Percentiles rank a stretch among this genome's conserved stretches.
phyloP scores from a whole-genome alignment of 164 flowering plant genomes.

The Kingdonia uniflora region DNA sequence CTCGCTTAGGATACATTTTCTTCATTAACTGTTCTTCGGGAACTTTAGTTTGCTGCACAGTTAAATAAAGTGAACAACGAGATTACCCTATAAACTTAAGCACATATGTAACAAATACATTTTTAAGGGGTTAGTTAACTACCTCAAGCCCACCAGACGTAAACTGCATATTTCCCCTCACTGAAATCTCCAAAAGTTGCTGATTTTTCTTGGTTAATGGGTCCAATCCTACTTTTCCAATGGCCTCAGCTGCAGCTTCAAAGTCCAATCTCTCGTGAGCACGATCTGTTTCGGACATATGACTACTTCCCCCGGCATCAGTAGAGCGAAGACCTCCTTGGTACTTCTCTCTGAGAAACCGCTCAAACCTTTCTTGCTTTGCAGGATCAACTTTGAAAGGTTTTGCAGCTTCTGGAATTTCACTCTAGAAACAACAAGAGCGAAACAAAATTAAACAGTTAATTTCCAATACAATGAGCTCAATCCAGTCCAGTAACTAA shows the following conservation, averaged over 20 bases:
- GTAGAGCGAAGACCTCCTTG: slow-evolving; percentile 82
- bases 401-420: slow-evolving; percentile 36
- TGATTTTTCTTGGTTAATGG: slow-evolving; percentile 20
- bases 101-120: background rate
- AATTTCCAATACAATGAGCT: too few relatives aligned
- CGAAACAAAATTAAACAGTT: too few relatives aligned
- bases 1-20: slow-evolving; percentile 55
- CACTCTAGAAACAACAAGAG: slow-evolving; percentile 23
- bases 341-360: slow-evolving; percentile 79
- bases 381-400: slow-evolving; percentile 80
- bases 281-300: slow-evolving; percentile 83
- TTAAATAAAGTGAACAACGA: too few relatives aligned
- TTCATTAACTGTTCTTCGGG: slow-evolving; percentile 27
- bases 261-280: slow-evolving; percentile 94
- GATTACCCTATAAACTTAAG: too few relatives aligned
- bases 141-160: slow-evolving; percentile 71
- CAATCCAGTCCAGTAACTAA: too few relatives aligned
- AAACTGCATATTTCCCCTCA: slow-evolving; percentile 46
- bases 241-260: slow-evolving; percentile 89
- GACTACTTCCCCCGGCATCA: slow-evolving; percentile 43
- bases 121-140: slow-evolving; percentile 2
- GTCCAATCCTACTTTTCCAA: slow-evolving; percentile 42
- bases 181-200: slow-evolving; percentile 28
- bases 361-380: slow-evolving; percentile 88
- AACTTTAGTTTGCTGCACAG: slow-evolving; percentile 30